Conservation (phyloP, 2,329 filamentous ascomycete genomes). For the Xenoacremonium recifei region DNA sequence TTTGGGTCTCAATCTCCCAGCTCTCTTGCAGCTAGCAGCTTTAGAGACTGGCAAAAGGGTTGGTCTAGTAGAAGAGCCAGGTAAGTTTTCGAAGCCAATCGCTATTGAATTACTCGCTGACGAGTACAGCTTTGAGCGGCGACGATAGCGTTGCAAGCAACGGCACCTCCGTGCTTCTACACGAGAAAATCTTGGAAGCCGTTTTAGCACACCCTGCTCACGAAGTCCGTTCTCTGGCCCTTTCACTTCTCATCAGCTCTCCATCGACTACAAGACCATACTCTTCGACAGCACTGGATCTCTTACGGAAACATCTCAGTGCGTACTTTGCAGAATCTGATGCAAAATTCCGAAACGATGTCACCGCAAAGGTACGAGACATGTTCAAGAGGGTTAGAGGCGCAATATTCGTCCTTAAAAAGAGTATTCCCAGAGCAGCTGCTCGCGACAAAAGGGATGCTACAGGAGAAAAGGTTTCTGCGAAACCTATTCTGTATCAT, state of each 20-base stretch:
- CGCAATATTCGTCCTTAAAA: slow-evolving; percentile 56
- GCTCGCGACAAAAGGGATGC: slow-evolving; percentile 35
- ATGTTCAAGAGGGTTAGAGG: slow-evolving; percentile 75
- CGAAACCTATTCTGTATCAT: slow-evolving; percentile 34
- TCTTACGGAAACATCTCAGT: slow-evolving; percentile 64
- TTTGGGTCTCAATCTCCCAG: slow-evolving; percentile 49
- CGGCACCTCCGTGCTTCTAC: slow-evolving; percentile 31
- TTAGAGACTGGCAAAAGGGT: slow-evolving; percentile 70
- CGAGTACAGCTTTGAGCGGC: slow-evolving; percentile 25
- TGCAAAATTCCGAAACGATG: slow-evolving; percentile 79
- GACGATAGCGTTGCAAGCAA: slow-evolving; percentile 15
- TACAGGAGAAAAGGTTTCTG: not conserved
- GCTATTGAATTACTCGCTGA: slow-evolving; percentile 13
- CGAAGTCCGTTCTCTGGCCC: slow-evolving; percentile 72
- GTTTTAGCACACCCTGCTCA: slow-evolving; percentile 57
- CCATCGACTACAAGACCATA: slow-evolving; percentile 73
- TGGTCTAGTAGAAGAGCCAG: slow-evolving; percentile 67
- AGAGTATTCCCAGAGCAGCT: slow-evolving; percentile 37
- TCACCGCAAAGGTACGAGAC: slow-evolving; percentile 71
- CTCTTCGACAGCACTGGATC: slow-evolving; percentile 56
- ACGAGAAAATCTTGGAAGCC: slow-evolving; percentile 46
- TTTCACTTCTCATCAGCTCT: slow-evolving; percentile 77
- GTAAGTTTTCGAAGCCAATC: slow-evolving; percentile 33
- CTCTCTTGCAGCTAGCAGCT: slow-evolving; percentile 63
- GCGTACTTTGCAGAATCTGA: slow-evolving; percentile 81